These are phyloP conservation scores for Trametes punicea DNA, from an alignment of 768 basidiomycete genomes.

Conservation along the genomic window DNA sequence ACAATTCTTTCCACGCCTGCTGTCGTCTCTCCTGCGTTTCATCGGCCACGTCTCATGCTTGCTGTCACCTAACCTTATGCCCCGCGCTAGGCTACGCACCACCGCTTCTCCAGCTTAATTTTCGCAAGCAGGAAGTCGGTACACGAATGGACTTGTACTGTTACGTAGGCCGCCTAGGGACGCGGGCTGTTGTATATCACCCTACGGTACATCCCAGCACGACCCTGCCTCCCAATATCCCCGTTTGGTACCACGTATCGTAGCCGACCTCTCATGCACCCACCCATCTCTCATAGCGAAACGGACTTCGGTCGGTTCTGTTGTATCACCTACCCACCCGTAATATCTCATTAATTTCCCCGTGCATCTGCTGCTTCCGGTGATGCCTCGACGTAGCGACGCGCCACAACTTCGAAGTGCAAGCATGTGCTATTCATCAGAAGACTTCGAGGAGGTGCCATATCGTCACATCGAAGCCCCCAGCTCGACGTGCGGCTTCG, in stretches of 20 bases:
- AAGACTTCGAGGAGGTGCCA: too few relatives aligned
- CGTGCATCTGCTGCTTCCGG: neutral
- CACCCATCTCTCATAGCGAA: neutral
- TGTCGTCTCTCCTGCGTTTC: neutral
- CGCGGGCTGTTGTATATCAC: too few relatives aligned
- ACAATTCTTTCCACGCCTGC: neutral
- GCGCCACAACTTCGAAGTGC: neutral
- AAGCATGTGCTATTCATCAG: too few relatives aligned
- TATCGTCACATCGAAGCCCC: too few relatives aligned
- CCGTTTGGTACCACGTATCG: too few relatives aligned
- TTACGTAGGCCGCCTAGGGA: too few relatives aligned
- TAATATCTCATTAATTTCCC: neutral
- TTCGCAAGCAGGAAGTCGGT: too few relatives aligned
- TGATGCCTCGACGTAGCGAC: neutral
- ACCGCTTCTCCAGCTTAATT: neutral
- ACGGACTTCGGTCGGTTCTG: constrained; percentile 9
- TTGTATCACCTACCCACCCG: neutral
- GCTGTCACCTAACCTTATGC: neutral
- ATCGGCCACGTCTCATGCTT: neutral
- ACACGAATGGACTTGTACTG: too few relatives aligned
- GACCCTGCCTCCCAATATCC: too few relatives aligned
- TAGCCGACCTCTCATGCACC: neutral
- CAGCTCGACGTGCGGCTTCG: too few relatives aligned
- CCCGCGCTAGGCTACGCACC: neutral
- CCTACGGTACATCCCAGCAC: too few relatives aligned